Evolutionary conservation across 2,329 filamentous ascomycete species (phyloP).

Genomic region (Calonectria naviculata): DNA sequence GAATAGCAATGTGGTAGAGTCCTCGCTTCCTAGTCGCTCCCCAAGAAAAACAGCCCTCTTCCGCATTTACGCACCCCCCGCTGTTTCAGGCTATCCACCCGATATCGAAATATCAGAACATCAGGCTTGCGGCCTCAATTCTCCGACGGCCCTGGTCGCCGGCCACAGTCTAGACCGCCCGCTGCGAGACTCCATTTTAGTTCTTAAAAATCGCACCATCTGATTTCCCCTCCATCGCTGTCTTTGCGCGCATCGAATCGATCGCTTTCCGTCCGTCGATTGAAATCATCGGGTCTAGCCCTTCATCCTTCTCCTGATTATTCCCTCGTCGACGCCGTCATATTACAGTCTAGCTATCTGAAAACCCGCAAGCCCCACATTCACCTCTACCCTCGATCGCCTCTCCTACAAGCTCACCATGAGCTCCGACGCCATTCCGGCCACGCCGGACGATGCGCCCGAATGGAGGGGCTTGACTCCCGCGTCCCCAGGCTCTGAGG

Average conservation of each 20-base stretch:
- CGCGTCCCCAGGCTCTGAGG: constrained; percentile 56
- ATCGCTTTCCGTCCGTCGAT: constrained; percentile 38
- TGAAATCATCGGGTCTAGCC: constrained; percentile 27
- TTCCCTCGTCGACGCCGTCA: constrained; percentile 22
- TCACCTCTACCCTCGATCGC: not conserved
- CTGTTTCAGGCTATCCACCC: constrained; percentile 16
- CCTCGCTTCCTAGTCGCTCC: not conserved
- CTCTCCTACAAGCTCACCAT: constrained; percentile 25
- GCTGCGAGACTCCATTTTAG: constrained; percentile 37
- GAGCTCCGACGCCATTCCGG: constrained; percentile 53
- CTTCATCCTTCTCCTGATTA: constrained; percentile 31
- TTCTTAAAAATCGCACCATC: constrained; percentile 43
- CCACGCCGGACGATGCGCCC: constrained; percentile 58
- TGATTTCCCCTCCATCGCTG: constrained; percentile 38
- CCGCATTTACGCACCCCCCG: constrained; percentile 7
- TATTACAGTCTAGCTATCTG: constrained; percentile 5
- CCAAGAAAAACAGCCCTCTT: not conserved
- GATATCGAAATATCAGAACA: constrained; percentile 19
- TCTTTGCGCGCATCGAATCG: constrained; percentile 39
- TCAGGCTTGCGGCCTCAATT: constrained; percentile 19
- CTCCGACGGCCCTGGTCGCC: constrained; percentile 28
- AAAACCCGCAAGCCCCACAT: constrained; percentile 14
- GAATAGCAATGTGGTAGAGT: constrained; percentile 8
- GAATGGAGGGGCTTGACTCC: constrained; percentile 50
- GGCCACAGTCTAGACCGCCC: constrained; percentile 38